A percentile compares a stretch with the other conserved stretches of the same genome.
These are phyloP conservation scores for Magnusiomyces ingens DNA, from an alignment of 1,139 yeast genomes.

Conservation along the genomic window DNA sequence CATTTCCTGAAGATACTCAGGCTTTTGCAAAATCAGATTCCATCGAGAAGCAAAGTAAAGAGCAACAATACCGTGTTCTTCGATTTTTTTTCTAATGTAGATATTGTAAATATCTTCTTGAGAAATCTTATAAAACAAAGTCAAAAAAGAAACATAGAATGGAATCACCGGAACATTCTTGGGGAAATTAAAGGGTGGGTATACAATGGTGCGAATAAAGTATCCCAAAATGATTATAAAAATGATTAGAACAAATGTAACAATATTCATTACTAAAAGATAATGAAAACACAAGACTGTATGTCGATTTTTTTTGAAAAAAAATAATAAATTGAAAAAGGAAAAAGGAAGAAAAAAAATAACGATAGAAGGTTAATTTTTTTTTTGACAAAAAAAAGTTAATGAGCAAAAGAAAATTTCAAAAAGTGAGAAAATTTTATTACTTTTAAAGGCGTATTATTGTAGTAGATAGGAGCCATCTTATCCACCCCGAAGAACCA, in stretches of 20 bases:
- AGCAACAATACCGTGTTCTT: constrained; percentile 52
- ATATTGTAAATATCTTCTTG: constrained; percentile 43
- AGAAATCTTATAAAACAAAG: constrained; percentile 39
- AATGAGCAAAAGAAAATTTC: background rate
- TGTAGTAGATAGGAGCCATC: too few species aligned
- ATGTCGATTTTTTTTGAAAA: background rate
- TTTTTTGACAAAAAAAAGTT: background rate
- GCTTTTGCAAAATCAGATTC: constrained; percentile 50
- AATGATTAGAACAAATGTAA: background rate
- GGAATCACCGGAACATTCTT: constrained; percentile 53
- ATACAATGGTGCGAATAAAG: constrained; percentile 15
- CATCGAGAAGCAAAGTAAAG: constrained; percentile 57
- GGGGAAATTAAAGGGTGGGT: constrained; percentile 37
- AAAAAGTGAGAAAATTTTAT: too few species aligned
- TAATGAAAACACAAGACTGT: background rate
- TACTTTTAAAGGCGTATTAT: too few species aligned
- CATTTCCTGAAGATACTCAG: constrained; percentile 42
- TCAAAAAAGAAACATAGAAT: constrained; percentile 50
- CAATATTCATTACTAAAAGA: background rate
- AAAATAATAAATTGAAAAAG: background rate
- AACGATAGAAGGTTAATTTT: background rate
- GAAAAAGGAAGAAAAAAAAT: background rate
- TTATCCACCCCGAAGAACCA: too few species aligned
- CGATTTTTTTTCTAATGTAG: constrained; percentile 40
- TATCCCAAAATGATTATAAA: background rate